Percentiles rank a stretch among this genome's conserved stretches.
Evolutionary conservation across 768 basidiomycete species (phyloP).

Genomic region (Leccinum barrowsii): DNA sequence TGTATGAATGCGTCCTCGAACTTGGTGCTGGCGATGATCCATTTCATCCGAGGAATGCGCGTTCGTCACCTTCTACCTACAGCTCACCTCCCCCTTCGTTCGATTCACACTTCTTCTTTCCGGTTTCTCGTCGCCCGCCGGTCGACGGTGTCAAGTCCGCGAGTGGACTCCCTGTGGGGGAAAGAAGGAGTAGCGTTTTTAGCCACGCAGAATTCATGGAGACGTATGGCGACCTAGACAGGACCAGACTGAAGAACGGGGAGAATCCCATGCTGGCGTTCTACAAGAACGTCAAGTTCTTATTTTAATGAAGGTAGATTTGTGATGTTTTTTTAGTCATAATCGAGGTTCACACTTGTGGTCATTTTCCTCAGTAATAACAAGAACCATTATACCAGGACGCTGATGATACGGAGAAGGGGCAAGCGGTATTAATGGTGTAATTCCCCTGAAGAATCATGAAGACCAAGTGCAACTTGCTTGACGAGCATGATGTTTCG

Average conservation of each 20-base stretch:
- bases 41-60: slow-evolving; percentile 29
- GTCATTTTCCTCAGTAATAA: not conserved
- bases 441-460: not conserved
- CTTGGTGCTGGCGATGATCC: slow-evolving; percentile 27
- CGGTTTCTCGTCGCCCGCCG: slow-evolving; percentile 50
- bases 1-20: slow-evolving; percentile 83
- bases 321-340: not conserved
- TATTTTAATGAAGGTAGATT: slow-evolving; percentile 53
- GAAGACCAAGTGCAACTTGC: too few species aligned
- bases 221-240: slow-evolving; percentile 72
- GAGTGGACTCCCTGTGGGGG: slow-evolving; percentile 76
- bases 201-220: slow-evolving; percentile 87
- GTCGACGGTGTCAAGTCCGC: slow-evolving; percentile 70
- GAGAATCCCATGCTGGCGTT: slow-evolving; percentile 88
- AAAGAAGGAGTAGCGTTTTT: slow-evolving; percentile 79
- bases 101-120: slow-evolving; percentile 68
- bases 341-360: not conserved
- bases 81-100: slow-evolving; percentile 48
- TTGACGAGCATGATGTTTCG: not conserved
- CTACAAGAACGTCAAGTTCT: slow-evolving; percentile 91
- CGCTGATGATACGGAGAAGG: not conserved
- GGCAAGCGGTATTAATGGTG: not conserved
- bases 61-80: slow-evolving; percentile 50
- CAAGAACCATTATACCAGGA: not conserved
- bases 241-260: slow-evolving; percentile 72